Evolutionary conservation across 1,284 basidiomycete genomes (phyloP).

Genomic region (Apiotrichum akiyoshidainum): DNA sequence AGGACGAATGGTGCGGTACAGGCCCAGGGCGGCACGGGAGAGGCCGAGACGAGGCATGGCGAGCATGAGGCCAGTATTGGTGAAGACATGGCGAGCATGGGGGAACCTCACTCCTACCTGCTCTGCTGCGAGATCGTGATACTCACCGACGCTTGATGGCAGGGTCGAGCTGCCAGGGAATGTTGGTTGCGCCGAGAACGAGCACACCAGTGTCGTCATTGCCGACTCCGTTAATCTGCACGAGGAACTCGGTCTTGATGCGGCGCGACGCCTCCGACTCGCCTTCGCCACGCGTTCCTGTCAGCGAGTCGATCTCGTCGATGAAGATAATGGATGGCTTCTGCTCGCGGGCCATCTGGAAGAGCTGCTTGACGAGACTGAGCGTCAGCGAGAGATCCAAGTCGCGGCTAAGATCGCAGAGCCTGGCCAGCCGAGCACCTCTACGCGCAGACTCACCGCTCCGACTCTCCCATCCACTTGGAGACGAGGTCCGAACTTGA

Average conservation of each 20-base stretch:
- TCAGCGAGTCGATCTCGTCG: constrained; percentile 95
- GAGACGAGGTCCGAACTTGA: constrained; percentile 93
- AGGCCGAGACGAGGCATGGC: too few species aligned
- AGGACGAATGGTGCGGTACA: too few species aligned
- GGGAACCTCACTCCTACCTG: background rate
- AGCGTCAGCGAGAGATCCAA: background rate
- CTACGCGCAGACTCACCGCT: constrained; percentile 61
- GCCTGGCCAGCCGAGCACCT: too few species aligned
- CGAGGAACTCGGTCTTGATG: constrained; percentile 97
- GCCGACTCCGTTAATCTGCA: constrained; percentile 93
- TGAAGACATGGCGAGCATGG: too few species aligned
- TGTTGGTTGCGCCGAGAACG: constrained; percentile 98
- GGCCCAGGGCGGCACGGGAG: too few species aligned
- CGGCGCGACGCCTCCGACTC: constrained; percentile 93
- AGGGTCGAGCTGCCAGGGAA: constrained; percentile 94
- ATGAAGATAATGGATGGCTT: constrained; percentile 99
- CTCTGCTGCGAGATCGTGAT: background rate
- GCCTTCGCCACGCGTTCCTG: constrained; percentile 89
- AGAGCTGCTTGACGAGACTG: constrained; percentile 93
- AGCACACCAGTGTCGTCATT: constrained; percentile 95
- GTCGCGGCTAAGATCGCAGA: too few species aligned
- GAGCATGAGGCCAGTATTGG: too few species aligned
- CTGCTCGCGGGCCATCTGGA: constrained; percentile 91
- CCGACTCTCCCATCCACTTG: constrained; percentile 99
- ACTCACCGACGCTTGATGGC: constrained; percentile 90